These are phyloP conservation scores for Populus deltoides DNA, from an alignment of 345 rosid genomes.

Conservation along the genomic window DNA sequence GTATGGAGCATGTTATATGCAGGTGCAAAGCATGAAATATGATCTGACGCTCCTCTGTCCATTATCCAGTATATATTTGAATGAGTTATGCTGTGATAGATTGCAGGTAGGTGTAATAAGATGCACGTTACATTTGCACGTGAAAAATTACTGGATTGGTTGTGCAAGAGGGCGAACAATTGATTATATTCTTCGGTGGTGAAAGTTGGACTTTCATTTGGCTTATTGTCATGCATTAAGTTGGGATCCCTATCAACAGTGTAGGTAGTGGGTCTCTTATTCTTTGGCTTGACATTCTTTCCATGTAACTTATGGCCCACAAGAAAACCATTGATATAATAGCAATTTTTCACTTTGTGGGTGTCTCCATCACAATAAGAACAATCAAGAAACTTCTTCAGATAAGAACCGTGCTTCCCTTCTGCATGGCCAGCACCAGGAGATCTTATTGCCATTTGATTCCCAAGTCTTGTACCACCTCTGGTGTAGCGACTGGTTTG, in stretches of 20 bases:
- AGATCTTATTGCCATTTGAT: background rate
- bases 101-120: too few species aligned
- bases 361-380: background rate
- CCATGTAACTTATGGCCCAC: background rate
- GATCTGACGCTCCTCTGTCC: background rate
- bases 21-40: background rate
- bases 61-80: background rate
- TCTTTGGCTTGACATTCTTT: background rate
- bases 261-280: background rate
- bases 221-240: background rate
- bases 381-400: too few species aligned
- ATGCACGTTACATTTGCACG: background rate
- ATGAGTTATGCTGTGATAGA: background rate
- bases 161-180: background rate
- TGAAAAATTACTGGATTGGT: background rate
- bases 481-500: background rate
- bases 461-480: too few species aligned
- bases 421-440: background rate
- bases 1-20: background rate
- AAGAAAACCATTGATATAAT: background rate
- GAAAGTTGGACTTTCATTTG: background rate
- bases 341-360: background rate
- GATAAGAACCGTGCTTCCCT: background rate
- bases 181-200: background rate
- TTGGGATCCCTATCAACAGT: too few species aligned